Percentiles rank a stretch among this genome's conserved stretches.
Conservation (phyloP, 2,329 filamentous ascomycete species). For the Periglandula ipomoeae region DNA sequence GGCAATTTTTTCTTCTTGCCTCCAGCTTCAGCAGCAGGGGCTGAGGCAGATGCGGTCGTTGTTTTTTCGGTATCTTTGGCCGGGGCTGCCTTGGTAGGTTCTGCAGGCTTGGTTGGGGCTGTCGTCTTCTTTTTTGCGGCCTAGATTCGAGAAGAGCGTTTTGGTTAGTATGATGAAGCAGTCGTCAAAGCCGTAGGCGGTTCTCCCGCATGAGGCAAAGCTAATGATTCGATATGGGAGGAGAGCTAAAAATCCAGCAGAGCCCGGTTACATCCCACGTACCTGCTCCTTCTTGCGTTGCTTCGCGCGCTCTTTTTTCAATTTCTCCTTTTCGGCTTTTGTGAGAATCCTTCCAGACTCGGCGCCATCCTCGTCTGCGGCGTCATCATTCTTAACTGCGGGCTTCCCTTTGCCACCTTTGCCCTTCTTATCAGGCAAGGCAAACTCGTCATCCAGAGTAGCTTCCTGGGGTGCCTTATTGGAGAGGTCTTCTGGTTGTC, state of each 20-base stretch:
- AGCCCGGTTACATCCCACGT: constrained; percentile 8
- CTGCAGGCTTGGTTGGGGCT: constrained; percentile 20
- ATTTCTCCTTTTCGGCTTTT: constrained; percentile 97
- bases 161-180: background rate
- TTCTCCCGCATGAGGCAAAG: background rate
- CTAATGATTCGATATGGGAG: too few relatives aligned
- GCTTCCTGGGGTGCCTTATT: constrained; percentile 74
- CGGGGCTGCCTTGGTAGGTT: constrained; percentile 23
- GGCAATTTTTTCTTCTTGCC: constrained; percentile 85
- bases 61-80: constrained; percentile 39
- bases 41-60: constrained; percentile 24
- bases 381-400: constrained; percentile 33
- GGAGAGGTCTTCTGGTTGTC: constrained; percentile 28
- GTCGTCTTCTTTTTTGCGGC: constrained; percentile 75
- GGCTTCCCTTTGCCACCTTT: constrained; percentile 47
- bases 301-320: constrained; percentile 98
- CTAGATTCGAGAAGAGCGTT: constrained; percentile 19
- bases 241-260: background rate
- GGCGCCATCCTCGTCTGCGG: constrained; percentile 42
- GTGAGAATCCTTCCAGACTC: constrained; percentile 67
- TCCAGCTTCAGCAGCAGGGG: constrained; percentile 39
- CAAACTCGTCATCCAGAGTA: constrained; percentile 77
- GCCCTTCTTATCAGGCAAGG: constrained; percentile 66
- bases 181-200: too few relatives aligned
- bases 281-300: constrained; percentile 97